Evolutionary conservation across 2,329 filamentous ascomycete species (phyloP).

Genomic region (Botryosphaeria dothidea): DNA sequence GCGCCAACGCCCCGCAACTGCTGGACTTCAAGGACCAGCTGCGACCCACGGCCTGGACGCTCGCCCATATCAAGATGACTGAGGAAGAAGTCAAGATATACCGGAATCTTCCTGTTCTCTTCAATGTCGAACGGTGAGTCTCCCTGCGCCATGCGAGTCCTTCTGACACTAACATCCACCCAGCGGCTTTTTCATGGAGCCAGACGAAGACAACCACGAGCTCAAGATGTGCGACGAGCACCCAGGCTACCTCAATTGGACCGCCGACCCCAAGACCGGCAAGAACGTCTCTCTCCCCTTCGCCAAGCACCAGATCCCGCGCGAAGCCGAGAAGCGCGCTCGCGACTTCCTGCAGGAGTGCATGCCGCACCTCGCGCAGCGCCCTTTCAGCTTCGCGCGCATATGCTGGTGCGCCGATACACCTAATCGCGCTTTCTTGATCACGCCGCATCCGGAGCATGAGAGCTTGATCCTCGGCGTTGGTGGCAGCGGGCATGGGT

Average conservation of each 20-base stretch:
- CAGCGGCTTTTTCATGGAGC: constrained; percentile 53
- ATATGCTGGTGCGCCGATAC: constrained; percentile 62
- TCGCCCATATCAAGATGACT: constrained; percentile 54
- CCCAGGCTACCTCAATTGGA: constrained; percentile 56
- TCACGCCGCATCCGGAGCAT: constrained; percentile 50
- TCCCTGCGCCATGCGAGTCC: neutral
- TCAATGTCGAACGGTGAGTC: constrained; percentile 42
- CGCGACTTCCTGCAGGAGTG: constrained; percentile 52
- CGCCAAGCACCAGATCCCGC: constrained; percentile 49
- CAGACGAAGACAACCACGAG: constrained; percentile 47
- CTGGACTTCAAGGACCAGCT: constrained; percentile 55
- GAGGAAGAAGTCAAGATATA: constrained; percentile 48
- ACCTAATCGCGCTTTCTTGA: constrained; percentile 55
- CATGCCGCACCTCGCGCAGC: constrained; percentile 54
- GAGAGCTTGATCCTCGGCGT: constrained; percentile 49
- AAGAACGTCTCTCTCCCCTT: constrained; percentile 40
- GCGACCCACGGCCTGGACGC: constrained; percentile 56
- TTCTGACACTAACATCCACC: neutral
- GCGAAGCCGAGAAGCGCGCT: constrained; percentile 49
- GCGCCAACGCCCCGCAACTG: constrained; percentile 49
- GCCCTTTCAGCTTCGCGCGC: constrained; percentile 52
- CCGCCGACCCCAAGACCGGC: constrained; percentile 23
- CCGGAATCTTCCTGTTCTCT: constrained; percentile 51
- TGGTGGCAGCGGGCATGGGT: constrained; percentile 56
- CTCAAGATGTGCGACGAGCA: constrained; percentile 59